Conservation (phyloP, 1,139 yeast species). For the Pichia sp. region DNA sequence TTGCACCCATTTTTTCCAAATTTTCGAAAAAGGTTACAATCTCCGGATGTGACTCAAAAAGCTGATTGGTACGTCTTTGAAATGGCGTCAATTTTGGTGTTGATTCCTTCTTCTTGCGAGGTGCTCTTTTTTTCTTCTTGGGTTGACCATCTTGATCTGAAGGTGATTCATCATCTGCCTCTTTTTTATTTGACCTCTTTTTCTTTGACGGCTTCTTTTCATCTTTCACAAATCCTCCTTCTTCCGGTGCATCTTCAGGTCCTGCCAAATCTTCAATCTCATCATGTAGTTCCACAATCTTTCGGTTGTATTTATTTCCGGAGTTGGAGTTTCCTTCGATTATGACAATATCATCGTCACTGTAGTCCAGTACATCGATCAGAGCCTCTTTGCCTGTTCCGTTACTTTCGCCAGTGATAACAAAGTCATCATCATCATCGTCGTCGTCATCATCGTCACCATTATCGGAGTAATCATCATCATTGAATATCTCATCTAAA, state of each 20-base stretch:
- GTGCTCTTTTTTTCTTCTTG: neutral
- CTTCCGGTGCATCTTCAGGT: constrained; percentile 10
- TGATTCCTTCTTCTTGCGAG: constrained; percentile 23
- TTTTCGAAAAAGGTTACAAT: constrained; percentile 63
- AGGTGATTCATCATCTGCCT: neutral
- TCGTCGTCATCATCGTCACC: constrained; percentile 10
- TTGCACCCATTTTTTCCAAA: constrained; percentile 41
- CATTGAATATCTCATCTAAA: neutral
- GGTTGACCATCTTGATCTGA: neutral
- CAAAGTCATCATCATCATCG: constrained; percentile 10
- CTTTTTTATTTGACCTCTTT: constrained; percentile 10
- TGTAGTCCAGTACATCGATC: constrained; percentile 8
- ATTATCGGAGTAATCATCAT: constrained; percentile 9
- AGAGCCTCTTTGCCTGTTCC: constrained; percentile 12
- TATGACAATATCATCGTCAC: constrained; percentile 17
- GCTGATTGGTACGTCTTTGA: constrained; percentile 53
- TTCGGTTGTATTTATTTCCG: constrained; percentile 3
- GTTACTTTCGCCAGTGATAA: constrained; percentile 7
- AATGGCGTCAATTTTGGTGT: constrained; percentile 61
- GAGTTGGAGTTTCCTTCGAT: constrained; percentile 1
- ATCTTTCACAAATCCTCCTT: constrained; percentile 15
- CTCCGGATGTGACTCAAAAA: constrained; percentile 73
- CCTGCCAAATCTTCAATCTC: constrained; percentile 10
- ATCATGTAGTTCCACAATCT: constrained; percentile 15
- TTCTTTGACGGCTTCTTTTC: constrained; percentile 14